Percentiles rank a stretch among this genome's conserved stretches.
phyloP scores from a whole-genome alignment of 2,329 filamentous ascomycete genomes.

The Teratosphaeria nubilosa region DNA sequence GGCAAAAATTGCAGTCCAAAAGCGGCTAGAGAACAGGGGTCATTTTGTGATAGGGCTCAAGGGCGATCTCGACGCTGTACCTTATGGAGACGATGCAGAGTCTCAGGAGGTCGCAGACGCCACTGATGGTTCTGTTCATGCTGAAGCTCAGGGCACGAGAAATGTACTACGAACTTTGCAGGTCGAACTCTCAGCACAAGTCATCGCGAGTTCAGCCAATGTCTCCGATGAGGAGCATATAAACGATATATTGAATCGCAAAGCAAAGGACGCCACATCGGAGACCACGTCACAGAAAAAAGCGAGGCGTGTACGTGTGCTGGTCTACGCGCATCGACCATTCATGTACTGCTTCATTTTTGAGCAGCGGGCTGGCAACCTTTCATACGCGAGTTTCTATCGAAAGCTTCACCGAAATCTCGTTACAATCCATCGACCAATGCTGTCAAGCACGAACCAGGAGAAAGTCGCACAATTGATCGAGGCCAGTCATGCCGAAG shows the following conservation, averaged over 20 bases:
- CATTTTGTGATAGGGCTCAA: conserved; percentile 60
- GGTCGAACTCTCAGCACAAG: conserved; percentile 42
- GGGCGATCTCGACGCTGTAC: conserved; percentile 49
- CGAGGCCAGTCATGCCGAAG: conserved; percentile 16
- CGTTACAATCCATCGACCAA: conserved; percentile 35
- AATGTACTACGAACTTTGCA: conserved; percentile 57
- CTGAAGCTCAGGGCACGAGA: conserved; percentile 32
- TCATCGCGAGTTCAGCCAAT: conserved; percentile 3
- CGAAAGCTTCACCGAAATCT: conserved; percentile 44
- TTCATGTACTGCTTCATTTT: conserved; percentile 75
- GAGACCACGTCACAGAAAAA: not conserved
- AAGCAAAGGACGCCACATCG: not conserved
- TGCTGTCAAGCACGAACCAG: conserved; percentile 34
- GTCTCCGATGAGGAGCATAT: conserved; percentile 6
- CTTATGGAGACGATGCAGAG: conserved; percentile 33
- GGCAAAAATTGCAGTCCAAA: conserved; percentile 49
- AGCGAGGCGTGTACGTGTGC: conserved; percentile 45
- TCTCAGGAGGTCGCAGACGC: conserved; percentile 9
- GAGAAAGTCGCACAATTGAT: conserved; percentile 34
- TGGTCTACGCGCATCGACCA: conserved; percentile 62
- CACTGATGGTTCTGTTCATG: conserved; percentile 9
- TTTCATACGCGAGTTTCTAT: conserved; percentile 36
- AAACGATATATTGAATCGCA: conserved; percentile 1
- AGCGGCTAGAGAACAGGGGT: conserved; percentile 35
- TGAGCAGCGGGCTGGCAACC: conserved; percentile 47